A percentile compares a stretch with the other conserved stretches of the same genome.
Conservation (phyloP, 306 rosid genomes). For the Spatholobus suberectus region DNA sequence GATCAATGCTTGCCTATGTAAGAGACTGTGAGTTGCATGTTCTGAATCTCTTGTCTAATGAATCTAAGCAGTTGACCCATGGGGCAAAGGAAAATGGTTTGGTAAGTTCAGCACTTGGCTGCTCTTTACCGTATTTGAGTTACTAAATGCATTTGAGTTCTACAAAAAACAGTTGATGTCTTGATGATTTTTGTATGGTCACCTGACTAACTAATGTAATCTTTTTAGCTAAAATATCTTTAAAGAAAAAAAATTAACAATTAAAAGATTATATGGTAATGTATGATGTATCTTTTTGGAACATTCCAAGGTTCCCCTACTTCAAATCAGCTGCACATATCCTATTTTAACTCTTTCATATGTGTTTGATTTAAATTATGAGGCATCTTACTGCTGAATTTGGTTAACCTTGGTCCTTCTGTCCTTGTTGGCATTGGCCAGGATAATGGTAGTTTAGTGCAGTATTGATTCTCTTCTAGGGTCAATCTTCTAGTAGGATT, state of each 20-base stretch:
- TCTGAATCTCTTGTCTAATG: conserved; percentile 64
- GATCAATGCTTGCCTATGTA: conserved; percentile 79
- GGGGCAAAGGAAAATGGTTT: conserved; percentile 66
- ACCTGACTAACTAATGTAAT: conserved; percentile 13
- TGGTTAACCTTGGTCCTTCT: conserved; percentile 24
- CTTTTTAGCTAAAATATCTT: conserved; percentile 11
- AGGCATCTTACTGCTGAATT: conserved; percentile 19
- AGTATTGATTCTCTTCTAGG: conserved; percentile 36
- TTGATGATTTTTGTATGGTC: conserved; percentile 14
- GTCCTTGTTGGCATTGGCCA: conserved; percentile 8
- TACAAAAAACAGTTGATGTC: background rate
- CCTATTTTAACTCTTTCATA: conserved; percentile 11
- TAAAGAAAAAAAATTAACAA: background rate
- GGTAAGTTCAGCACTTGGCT: conserved; percentile 58
- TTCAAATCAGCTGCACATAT: conserved; percentile 33
- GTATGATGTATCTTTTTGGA: conserved; percentile 22
- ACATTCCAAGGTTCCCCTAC: conserved; percentile 4
- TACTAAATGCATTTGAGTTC: conserved; percentile 13
- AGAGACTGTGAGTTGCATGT: conserved; percentile 80
- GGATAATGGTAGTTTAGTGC: conserved; percentile 31
- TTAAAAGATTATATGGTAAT: conserved; percentile 29
- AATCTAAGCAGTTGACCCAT: conserved; percentile 75
- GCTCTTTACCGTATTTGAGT: conserved; percentile 17
- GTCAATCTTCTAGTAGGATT: conserved; percentile 13
- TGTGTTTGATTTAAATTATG: conserved; percentile 19